Evolutionary conservation across 2,329 filamentous ascomycete species (phyloP), one percentile per base, ranked within the genome.

Genomic region (Arthrobotrys entomopaga): DNA sequence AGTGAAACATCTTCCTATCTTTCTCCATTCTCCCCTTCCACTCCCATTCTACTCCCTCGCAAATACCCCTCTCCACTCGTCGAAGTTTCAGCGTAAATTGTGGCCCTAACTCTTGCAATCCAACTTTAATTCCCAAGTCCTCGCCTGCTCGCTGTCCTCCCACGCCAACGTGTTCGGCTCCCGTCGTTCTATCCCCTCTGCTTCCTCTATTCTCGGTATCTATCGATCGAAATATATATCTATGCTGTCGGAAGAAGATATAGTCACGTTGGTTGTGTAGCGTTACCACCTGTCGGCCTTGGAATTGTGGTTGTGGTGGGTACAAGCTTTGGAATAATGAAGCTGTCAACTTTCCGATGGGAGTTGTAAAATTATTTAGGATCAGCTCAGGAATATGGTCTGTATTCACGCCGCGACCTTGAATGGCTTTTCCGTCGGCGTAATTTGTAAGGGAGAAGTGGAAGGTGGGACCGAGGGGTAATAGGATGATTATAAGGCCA

Each of bases 11-110:
- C 78, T 94, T 98, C 79, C 95, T 86, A 80, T 91, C 86, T 85
- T 97, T 97, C 84, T 99, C 95, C 90, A 95, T 96, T 80, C 89
- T 89, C 10, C 91, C 90, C 83, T 96, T 96, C 95, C 95, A 99
- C 81, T 97, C 88, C 94, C 95, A 98, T 80, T 96, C 91, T 78
- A 92, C 87, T 42, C 92, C 92, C 81, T 90, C 84, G 81, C 88
- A 84, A 77, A 99, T 91, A 0, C 93, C 94, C 82, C 93, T 93
- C 81, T 98, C 94, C 49, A 98, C 89, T 79, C 95, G 88, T 78
- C 93, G 88, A 79, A 99, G 83, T 84, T 98, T 98, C 77, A 98
- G 82, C 1, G 91, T 94, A 83, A 95, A 86, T 79, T 89, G 85
- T 6, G 92, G 93, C 0, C 94, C 94, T 22, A 97, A 83, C 82